Conservation (phyloP, 257 asterid species). For the Solanum okadae region DNA sequence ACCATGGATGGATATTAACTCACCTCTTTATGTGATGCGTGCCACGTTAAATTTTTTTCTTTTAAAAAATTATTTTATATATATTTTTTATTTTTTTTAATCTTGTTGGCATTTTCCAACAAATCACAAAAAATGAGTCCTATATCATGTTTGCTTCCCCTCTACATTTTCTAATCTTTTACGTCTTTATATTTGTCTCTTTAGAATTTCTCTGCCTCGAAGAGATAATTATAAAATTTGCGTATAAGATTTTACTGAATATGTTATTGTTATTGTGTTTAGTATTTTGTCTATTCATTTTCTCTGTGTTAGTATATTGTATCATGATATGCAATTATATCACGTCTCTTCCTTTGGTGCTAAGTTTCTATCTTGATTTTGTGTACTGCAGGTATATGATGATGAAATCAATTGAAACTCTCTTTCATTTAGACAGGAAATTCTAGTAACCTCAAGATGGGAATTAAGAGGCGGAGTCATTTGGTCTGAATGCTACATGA, state of each 20-base stretch:
- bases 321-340: neutral
- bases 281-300: neutral
- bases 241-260: no score
- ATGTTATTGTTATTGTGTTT: neutral
- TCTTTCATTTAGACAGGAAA: neutral
- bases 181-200: neutral
- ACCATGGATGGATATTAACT: neutral
- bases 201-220: neutral
- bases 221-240: neutral
- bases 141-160: neutral
- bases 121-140: neutral
- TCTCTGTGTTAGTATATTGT: neutral
- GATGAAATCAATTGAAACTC: neutral
- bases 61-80: neutral
- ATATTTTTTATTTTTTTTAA: neutral
- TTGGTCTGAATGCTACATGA: neutral
- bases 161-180: neutral
- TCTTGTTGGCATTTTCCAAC: neutral
- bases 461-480: neutral
- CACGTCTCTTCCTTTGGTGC: neutral
- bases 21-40: neutral
- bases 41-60: neutral
- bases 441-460: neutral
- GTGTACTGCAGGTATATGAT: slow-evolving; percentile 5
- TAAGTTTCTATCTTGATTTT: neutral